A percentile compares a stretch with the other conserved stretches of the same genome.
Conservation (phyloP, 2,329 filamentous ascomycete genomes). For the Cercospora sp. region DNA sequence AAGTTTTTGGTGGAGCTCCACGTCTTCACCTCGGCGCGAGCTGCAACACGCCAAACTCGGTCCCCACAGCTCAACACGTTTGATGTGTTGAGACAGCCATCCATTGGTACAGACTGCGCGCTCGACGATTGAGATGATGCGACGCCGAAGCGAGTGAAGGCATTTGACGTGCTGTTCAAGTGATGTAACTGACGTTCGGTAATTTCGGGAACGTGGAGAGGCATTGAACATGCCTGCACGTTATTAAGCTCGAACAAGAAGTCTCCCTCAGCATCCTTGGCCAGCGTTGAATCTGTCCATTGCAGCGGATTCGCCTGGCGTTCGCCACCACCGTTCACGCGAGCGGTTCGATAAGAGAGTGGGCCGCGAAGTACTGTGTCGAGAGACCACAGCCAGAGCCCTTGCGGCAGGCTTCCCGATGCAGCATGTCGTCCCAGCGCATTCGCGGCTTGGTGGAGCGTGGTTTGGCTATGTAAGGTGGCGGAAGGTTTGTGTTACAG, state of each 20-base stretch:
- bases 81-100: neutral
- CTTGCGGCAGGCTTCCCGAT: conserved; percentile 18
- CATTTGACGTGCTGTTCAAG: neutral
- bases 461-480: conserved; percentile 3
- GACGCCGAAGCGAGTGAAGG: neutral
- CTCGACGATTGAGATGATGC: neutral
- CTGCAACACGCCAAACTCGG: conserved; percentile 5
- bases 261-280: conserved; percentile 4
- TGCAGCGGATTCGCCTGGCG: conserved; percentile 17
- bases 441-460: conserved; percentile 1
- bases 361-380: conserved; percentile 1
- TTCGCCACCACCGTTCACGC: conserved; percentile 11
- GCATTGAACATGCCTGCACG: conserved; percentile 11
- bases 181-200: conserved; percentile 6
- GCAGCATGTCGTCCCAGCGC: conserved; percentile 14
- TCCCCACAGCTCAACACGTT: neutral
- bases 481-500: neutral
- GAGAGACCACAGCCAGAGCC: neutral
- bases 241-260: conserved; percentile 20
- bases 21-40: conserved; percentile 3
- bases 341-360: conserved; percentile 15
- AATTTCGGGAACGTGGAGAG: conserved; percentile 20
- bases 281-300: conserved; percentile 1
- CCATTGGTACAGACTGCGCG: neutral
- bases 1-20: neutral